A percentile compares a stretch with the other conserved stretches of the same genome.
These are phyloP conservation scores for Chalciporus sphaerocephalus DNA, from an alignment of 768 basidiomycete genomes.

Conservation along the genomic window DNA sequence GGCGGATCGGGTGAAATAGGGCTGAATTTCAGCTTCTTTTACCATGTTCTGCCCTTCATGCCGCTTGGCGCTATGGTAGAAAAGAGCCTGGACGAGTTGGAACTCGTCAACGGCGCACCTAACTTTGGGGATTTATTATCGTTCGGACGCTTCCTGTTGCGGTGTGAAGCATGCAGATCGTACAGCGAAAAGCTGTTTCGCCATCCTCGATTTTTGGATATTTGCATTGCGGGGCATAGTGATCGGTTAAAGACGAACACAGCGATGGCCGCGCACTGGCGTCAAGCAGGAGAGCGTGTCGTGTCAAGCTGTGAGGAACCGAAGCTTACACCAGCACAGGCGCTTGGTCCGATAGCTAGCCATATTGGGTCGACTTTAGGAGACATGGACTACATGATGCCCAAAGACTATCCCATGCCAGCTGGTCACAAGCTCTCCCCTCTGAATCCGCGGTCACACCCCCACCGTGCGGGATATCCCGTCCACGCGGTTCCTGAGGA, in stretches of 20 bases:
- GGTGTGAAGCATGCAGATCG: slow-evolving; percentile 35
- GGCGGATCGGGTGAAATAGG: slow-evolving; percentile 43
- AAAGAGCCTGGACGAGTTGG: slow-evolving; percentile 19
- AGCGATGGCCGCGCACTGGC: background rate
- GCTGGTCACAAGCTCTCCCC: too few relatives aligned
- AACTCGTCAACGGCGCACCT: slow-evolving; percentile 38
- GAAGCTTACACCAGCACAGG: too few relatives aligned
- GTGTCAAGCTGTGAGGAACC: too few relatives aligned
- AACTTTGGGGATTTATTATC: slow-evolving; percentile 40
- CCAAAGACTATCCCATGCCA: too few relatives aligned
- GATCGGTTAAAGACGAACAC: background rate
- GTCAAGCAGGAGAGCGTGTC: background rate
- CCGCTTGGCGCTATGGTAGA: slow-evolving; percentile 25
- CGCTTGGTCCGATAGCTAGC: too few relatives aligned
- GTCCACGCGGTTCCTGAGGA: too few relatives aligned
- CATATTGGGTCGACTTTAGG: too few relatives aligned
- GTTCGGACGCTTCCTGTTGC: slow-evolving; percentile 40
- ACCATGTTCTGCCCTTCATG: slow-evolving; percentile 43
- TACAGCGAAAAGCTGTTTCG: slow-evolving; percentile 32
- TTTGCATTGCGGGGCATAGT: slow-evolving; percentile 22
- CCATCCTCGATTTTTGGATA: slow-evolving; percentile 45
- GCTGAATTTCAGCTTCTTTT: slow-evolving; percentile 43
- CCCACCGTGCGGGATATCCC: too few relatives aligned
- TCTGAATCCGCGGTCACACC: too few relatives aligned
- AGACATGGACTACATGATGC: too few relatives aligned